Base-by-base conservation (phyloP, 306 rosid genomes). In the Vigna radiata region DNA sequence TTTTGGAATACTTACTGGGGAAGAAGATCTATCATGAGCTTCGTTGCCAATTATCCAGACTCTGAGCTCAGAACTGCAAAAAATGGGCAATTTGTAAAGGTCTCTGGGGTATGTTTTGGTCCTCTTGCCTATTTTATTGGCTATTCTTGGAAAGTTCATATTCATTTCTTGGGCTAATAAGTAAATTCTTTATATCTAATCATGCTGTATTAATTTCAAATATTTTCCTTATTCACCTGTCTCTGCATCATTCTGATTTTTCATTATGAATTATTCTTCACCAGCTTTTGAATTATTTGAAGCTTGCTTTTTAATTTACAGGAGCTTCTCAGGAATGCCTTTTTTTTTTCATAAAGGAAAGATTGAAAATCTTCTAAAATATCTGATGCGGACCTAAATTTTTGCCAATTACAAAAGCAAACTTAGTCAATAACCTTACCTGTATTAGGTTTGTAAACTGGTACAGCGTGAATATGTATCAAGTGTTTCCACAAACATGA, bases 61-160 rank as follows among this genome's bases (percentile, higher is more conserved):
- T 89, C 98, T 9, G 99, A 95, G 88, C 99, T 95, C 65, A 90
- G 99, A 87, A 95, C 96, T 74, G 99, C 99, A 8, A 91, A 88
- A 77, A 92, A 89, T 87, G 99, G 99, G 72, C 97, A 95, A 69
- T 89, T 89, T 39, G 97, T 95, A 88, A 95, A 95, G 85, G 94
- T 95, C 81, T 92, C 99, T 3, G 99, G 99, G 94, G 99, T 95
- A 95, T 62, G 97, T 82, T 65, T 71, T 65, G 44, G 59, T 82
- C 50, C 81, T 6, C 75, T 81, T 73, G 49, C 78, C 65, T 67
- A 33, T 66, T 53, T 72, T 74, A 31, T 69, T 39, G 43, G n/a
- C 59, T 67, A 72, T 23, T 77, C 23, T 62, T 19, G 62, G 39
- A 58, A 65, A 59, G 29, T 76, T 65, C 53, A 33, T 74, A 50